Base-by-base conservation (phyloP, 805 yeast genomes). In the Yarrowia sp. region DNA sequence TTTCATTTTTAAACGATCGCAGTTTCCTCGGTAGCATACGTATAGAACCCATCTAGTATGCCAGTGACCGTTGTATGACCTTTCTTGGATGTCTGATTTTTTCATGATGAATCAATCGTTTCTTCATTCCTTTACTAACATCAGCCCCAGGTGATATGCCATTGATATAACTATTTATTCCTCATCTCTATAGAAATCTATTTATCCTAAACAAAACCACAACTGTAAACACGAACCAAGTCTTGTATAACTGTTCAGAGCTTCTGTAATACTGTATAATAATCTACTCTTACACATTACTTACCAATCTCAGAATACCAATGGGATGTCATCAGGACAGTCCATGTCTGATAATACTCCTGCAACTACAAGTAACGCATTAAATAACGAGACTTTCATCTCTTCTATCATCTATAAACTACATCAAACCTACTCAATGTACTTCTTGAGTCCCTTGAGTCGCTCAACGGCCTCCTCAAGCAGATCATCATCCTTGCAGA, bases 401-500 rank as follows among this genome's bases (percentile, higher is more conserved):
- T 35, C 55, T 48, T 48, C 55, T 51, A 36, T 51, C 58, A 51
- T 64, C 47, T 57, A 58, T 39, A 55, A 11, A 28, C 22, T 22
- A 11, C 8, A 32, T 31, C 31, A 48, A 48, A 18, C 70, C 14
- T 68, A 55, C 47, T 68, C 51, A 63, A 87, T 78, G 72, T 86
- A 91, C 58, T 88, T 76, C 77, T 87, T 88, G 71, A 93, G 81
- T 44, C 84, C 84, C 71, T 83, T 79, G 69, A 95, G 82, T 76
- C 92, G 85, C 66, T 79, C 83, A 22, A 87, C 96, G 0, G 98
- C 98, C 69, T 88, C 90, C 69, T 84, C 86, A 69, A 95, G 81
- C 66, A 90, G 81, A 4, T 79, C 81, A 73, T 95, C 96, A 71
- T 89, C 97, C 78, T 95, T 95, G 81, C 99, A 95, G 17, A 95